Conservation (phyloP, 805 yeast species). For the Cyberlindnera samutprakarnensis region DNA sequence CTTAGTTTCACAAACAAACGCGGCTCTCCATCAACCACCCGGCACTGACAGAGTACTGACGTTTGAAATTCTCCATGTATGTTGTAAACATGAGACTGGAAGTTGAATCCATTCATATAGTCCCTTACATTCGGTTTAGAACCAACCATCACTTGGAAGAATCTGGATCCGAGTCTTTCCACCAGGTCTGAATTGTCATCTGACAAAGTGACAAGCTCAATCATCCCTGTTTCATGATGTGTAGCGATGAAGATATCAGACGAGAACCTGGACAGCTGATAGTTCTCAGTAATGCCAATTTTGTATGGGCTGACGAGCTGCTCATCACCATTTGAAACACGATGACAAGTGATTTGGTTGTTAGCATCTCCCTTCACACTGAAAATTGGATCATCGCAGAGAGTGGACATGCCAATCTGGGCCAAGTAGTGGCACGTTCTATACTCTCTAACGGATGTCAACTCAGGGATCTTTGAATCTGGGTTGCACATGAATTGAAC, state of each 20-base stretch:
- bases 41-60: neutral
- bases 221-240: neutral
- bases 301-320: neutral
- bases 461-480: neutral
- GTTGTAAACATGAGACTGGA: neutral
- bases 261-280: neutral
- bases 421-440: slow-evolving; percentile 19
- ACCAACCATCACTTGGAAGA: too few species aligned
- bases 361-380: neutral
- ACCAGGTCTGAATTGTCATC: neutral
- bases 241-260: neutral
- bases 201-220: neutral
- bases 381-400: slow-evolving; percentile 1
- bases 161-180: neutral
- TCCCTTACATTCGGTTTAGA: too few species aligned
- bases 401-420: slow-evolving; percentile 13
- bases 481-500: slow-evolving; percentile 19
- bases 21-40: neutral
- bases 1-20: too few species aligned
- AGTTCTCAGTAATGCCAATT: neutral
- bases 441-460: slow-evolving; percentile 13
- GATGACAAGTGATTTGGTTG: slow-evolving; percentile 5
- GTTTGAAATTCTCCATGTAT: slow-evolving; percentile 1
- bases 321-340: neutral
- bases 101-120: neutral